Percentiles rank a stretch among this genome's conserved stretches.
Evolutionary conservation across 1,139 yeast species (phyloP).

Genomic region (Candida albicans): DNA sequence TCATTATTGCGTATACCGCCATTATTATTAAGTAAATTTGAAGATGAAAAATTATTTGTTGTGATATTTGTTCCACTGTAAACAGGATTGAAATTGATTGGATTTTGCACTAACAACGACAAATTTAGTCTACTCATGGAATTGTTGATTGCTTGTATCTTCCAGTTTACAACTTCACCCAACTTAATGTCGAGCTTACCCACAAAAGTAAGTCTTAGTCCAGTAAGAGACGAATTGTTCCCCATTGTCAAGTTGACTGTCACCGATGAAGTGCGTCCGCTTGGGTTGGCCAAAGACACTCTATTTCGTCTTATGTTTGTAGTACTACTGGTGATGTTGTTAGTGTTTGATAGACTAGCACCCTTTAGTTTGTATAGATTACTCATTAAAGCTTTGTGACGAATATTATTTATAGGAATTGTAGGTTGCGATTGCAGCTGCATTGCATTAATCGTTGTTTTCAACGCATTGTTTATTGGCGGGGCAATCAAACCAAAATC

Average conservation of each 20-base stretch:
- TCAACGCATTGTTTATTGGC: slow-evolving; percentile 42
- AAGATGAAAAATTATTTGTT: slow-evolving; percentile 10
- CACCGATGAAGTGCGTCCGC: slow-evolving; percentile 37
- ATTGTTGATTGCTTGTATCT: slow-evolving; percentile 65
- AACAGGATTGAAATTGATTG: slow-evolving; percentile 23
- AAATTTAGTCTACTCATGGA: slow-evolving; percentile 48
- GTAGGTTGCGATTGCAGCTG: slow-evolving; percentile 23
- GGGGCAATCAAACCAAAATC: slow-evolving; percentile 56
- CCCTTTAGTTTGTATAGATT: slow-evolving; percentile 18
- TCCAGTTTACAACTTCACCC: slow-evolving; percentile 66
- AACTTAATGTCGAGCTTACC: slow-evolving; percentile 63
- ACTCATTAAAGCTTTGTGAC: slow-evolving; percentile 23
- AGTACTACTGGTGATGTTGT: slow-evolving; percentile 3
- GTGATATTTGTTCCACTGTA: slow-evolving; percentile 12
- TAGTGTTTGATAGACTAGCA: slow-evolving; percentile 13
- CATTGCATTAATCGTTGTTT: slow-evolving; percentile 21
- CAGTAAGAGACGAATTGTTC: slow-evolving; percentile 36
- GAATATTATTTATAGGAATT: slow-evolving; percentile 10
- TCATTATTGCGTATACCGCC: slow-evolving; percentile 11
- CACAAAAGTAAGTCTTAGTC: slow-evolving; percentile 59
- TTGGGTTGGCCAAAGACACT: slow-evolving; percentile 19
- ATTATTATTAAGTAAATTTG: slow-evolving; percentile 9
- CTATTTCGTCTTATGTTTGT: slow-evolving; percentile 12
- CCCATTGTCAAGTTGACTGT: slow-evolving; percentile 43
- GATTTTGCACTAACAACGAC: slow-evolving; percentile 37